Percentiles rank a stretch among this genome's conserved stretches.
These are phyloP conservation scores for Neurospora africana DNA, from an alignment of 495 filamentous ascomycete species.

Conservation along the genomic window DNA sequence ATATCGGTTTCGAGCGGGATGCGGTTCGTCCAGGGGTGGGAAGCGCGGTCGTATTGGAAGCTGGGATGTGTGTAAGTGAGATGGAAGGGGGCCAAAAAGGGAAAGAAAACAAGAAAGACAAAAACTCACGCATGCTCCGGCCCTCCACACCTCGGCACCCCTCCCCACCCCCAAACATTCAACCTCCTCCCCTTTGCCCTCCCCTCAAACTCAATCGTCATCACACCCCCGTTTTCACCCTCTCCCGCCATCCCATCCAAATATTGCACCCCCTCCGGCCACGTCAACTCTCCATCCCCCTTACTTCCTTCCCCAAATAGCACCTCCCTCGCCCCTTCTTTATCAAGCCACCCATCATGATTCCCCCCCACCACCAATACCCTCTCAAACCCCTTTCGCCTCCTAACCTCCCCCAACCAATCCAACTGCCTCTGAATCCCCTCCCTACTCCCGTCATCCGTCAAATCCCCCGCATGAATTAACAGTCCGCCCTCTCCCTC, in stretches of 20 bases:
- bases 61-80: constrained; percentile 10
- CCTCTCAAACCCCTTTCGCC: constrained; percentile 43
- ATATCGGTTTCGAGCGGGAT: constrained; percentile 71
- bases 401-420: constrained; percentile 56
- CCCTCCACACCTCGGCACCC: constrained; percentile 39
- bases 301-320: constrained; percentile 18
- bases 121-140: constrained; percentile 46
- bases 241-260: constrained; percentile 35
- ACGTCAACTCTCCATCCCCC: constrained; percentile 18
- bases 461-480: constrained; percentile 82
- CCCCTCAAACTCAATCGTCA: constrained; percentile 34
- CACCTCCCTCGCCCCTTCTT: constrained; percentile 24
- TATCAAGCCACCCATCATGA: constrained; percentile 77
- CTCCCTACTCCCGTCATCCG: constrained; percentile 55
- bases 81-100: not conserved
- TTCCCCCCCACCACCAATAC: constrained; percentile 71
- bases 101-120: not conserved
- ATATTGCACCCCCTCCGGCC: constrained; percentile 41
- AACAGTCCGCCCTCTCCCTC: constrained; percentile 81
- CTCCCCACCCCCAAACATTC: constrained; percentile 44
- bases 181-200: constrained; percentile 34
- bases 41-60: constrained; percentile 35
- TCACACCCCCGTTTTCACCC: constrained; percentile 33
- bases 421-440: constrained; percentile 69
- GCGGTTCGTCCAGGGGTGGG: constrained; percentile 36